Percentiles rank a stretch among this genome's conserved stretches.
Conservation (phyloP, 257 asterid genomes). For the Nicotiana otophora region DNA sequence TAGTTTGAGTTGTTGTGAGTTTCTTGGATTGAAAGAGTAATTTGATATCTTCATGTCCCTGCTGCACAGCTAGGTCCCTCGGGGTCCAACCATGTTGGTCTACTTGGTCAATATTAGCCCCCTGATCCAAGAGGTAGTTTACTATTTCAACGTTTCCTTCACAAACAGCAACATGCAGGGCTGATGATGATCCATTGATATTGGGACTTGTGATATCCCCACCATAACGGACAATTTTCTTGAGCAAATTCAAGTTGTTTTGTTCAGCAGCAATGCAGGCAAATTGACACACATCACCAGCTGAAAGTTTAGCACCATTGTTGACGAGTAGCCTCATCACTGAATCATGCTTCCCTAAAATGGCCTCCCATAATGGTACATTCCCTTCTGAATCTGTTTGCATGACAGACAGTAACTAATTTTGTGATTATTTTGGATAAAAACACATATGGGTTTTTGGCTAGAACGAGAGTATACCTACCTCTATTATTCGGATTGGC, state of each 20-base stretch:
- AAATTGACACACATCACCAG: constrained; percentile 34
- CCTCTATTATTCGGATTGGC: constrained; percentile 83
- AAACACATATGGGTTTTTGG: too few relatives aligned
- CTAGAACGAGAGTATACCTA: constrained; percentile 7
- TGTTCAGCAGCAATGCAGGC: constrained; percentile 41
- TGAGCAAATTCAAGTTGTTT: constrained; percentile 37
- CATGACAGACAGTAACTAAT: background rate
- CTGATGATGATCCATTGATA: constrained; percentile 21
- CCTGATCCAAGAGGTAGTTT: constrained; percentile 39
- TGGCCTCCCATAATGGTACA: constrained; percentile 67
- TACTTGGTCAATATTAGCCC: constrained; percentile 27
- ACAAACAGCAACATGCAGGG: constrained; percentile 46
- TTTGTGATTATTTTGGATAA: too few relatives aligned
- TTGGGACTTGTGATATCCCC: constrained; percentile 38
- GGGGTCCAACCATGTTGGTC: constrained; percentile 47
- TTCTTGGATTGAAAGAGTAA: constrained; percentile 29
- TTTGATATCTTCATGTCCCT: constrained; percentile 47
- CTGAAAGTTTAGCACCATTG: constrained; percentile 36
- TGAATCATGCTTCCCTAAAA: constrained; percentile 30
- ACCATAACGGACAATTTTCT: constrained; percentile 35
- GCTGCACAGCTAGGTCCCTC: constrained; percentile 46
- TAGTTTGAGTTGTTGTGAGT: constrained; percentile 1
- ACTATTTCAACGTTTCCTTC: constrained; percentile 47
- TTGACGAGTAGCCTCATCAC: constrained; percentile 31
- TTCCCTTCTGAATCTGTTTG: constrained; percentile 50